These are phyloP conservation scores for Tricholoma flavovirens DNA, from an alignment of 768 basidiomycete species.

Conservation along the genomic window DNA sequence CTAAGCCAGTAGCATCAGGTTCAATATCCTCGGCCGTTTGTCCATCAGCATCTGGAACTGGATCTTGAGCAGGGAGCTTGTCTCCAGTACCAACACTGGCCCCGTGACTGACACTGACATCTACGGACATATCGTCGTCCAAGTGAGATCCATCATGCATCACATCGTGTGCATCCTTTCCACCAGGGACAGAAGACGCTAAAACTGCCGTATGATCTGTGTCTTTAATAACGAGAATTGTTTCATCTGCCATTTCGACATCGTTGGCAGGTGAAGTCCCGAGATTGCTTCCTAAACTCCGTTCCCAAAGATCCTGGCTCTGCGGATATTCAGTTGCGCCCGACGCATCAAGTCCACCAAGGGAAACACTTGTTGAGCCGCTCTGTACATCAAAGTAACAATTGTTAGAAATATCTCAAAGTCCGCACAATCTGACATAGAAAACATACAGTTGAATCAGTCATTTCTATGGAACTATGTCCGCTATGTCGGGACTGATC, in stretches of 20 bases:
- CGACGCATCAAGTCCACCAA: neutral
- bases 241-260: neutral
- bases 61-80: neutral
- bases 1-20: neutral
- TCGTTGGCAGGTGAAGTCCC: neutral
- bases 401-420: neutral
- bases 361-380: neutral
- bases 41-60: neutral
- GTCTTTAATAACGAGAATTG: too few relatives aligned
- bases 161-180: neutral
- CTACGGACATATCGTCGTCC: neutral
- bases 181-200: neutral
- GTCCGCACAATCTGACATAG: neutral
- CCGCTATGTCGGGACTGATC: neutral
- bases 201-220: neutral
- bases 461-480: neutral
- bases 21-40: neutral
- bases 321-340: neutral
- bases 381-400: neutral
- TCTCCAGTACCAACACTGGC: neutral
- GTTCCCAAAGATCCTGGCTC: neutral
- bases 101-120: too few relatives aligned
- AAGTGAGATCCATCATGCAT: neutral
- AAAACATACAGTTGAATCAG: neutral
- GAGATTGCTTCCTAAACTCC: neutral